Evolutionary conservation across 1,284 basidiomycete species (phyloP), one percentile per base, ranked within the genome.

Genomic region (Irpex sp.): DNA sequence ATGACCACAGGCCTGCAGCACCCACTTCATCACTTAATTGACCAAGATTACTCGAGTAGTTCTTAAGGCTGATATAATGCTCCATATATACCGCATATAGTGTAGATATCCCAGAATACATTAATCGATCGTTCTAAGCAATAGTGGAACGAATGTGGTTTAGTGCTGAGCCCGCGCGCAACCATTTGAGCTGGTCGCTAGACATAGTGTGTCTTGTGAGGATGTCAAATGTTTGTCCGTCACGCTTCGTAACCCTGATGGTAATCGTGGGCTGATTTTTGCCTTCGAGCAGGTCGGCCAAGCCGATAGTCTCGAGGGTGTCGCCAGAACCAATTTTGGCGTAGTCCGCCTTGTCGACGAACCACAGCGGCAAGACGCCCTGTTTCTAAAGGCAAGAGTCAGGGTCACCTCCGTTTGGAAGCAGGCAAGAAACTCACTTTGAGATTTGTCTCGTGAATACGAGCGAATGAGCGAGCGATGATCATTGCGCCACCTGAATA

Each of bases 361-460:
- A 93, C 90, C 94, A 97, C 6, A 98, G 80, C 7, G 96, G 96
- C 13, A 98, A 82, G 59, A 98, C 80, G 57, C 95, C 96, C 86
- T 98, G 96, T 86, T 98, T 98, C 91, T 96, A 37, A 11, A 13
- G 15, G 8, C 2, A 13, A 13, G 38, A 52, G 60, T n/a, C 2
- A 15, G 34, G 3, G 60, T 9, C 26, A 4, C 8, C 65, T 51
- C 59, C 66, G 47, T 58, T 3, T 17, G 15, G 15, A 15, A 6
- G 48, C 38, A 48, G 8, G 15, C 9, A 34, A 2, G 47, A 40
- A 34, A 69, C 80, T 51, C 68, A 91, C 93, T 82, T 97, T 97
- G 65, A 98, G 80, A 78, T 98, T 98, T 11, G 96, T 98, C 79
- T 98, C 95, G 78, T 99, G 97, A 66, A 99, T 99, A 67, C 97